Evolutionary conservation across 139 green algal species (phyloP), one percentile per base, ranked within the genome.

Genomic region (Eudorina sp.): DNA sequence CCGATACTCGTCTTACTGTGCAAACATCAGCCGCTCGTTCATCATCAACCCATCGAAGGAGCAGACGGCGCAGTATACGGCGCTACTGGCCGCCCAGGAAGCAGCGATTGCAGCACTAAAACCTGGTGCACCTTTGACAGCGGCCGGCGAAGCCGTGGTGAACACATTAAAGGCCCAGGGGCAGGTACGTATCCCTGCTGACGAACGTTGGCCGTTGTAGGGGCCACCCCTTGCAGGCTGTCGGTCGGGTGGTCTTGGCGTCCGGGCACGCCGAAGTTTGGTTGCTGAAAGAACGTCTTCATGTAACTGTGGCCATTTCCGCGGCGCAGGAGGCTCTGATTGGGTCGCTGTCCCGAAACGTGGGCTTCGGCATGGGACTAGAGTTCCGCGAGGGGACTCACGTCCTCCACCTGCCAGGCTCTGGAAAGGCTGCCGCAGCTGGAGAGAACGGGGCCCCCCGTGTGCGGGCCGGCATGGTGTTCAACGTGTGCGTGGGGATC

Each of bases 321-420:
- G n/a, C n/a, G n/a, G n/a, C 4, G 62, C 92, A 96, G 80, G 89
- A 86, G 19, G 76, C 95, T 43, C 91, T 99, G 60, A 89, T 95
- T 14, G 89, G 94, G 23, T 88, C 93, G 41, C 90, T 99, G 31
- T 87, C 91, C 34, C 98, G 97, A 85, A 98, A 95, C 76, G 88
- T 99, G 23, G 98, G 98, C 51, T 96, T 95, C 48, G 95, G 93
- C 87, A 99, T 99, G 86, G 98, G 98, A 27, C 91, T 98, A 72
- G 97, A 99, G 92, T 94, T 99, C 83, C 69, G 81, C 27, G 92
- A 94, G 88, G 91, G 92, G 41, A 68, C 81, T 5, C 76, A 85
- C 66, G 51, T 85, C 40, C 66, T 88, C 38, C 43, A 89, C 19
- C 53, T 64, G 31, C 86, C 90, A 4, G 90, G 90, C 27, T 69